A percentile compares a stretch with the other conserved stretches of the same genome.
Evolutionary conservation across 1,284 basidiomycete genomes (phyloP).

Genomic region (Fistulinella cinereoalba): DNA sequence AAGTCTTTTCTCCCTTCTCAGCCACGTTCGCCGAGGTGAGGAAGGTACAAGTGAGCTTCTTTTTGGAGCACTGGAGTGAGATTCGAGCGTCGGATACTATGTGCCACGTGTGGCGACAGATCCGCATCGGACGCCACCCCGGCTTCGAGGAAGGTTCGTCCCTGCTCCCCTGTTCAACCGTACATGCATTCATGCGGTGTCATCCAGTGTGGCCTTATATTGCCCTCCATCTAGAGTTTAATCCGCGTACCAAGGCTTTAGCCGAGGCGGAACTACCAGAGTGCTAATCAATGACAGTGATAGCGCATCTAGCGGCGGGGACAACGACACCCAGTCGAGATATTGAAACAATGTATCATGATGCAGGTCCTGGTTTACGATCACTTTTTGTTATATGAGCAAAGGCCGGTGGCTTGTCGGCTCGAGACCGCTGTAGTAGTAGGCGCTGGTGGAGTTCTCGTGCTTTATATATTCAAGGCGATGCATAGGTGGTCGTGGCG

Average conservation of each 20-base stretch:
- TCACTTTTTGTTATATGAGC: too few species aligned
- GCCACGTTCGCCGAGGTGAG: constrained; percentile 81
- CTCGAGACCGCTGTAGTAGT: too few species aligned
- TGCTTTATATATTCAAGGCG: too few species aligned
- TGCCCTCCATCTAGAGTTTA: constrained; percentile 62
- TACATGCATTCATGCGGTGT: constrained; percentile 2
- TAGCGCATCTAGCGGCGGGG: too few species aligned
- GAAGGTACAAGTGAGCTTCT: constrained; percentile 77
- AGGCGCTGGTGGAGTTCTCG: too few species aligned
- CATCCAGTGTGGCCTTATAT: constrained; percentile 66
- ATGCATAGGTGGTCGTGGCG: too few species aligned
- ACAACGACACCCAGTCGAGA: too few species aligned
- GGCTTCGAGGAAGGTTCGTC: constrained; percentile 75
- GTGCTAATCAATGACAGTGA: constrained; percentile 6
- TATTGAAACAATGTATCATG: too few species aligned
- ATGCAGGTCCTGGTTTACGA: too few species aligned
- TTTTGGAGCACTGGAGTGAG: constrained; percentile 78
- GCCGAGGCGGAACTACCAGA: constrained; percentile 22
- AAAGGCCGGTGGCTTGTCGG: too few species aligned
- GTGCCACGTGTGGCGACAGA: constrained; percentile 81
- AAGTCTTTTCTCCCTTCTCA: constrained; percentile 84
- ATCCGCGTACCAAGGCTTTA: constrained; percentile 31
- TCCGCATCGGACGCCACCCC: constrained; percentile 74
- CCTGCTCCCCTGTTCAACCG: not conserved
- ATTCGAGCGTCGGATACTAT: constrained; percentile 79